A percentile compares a stretch with the other conserved stretches of the same genome.
Evolutionary conservation across 2,329 filamentous ascomycete genomes (phyloP).

Genomic region (Pseudocercospora ulei): DNA sequence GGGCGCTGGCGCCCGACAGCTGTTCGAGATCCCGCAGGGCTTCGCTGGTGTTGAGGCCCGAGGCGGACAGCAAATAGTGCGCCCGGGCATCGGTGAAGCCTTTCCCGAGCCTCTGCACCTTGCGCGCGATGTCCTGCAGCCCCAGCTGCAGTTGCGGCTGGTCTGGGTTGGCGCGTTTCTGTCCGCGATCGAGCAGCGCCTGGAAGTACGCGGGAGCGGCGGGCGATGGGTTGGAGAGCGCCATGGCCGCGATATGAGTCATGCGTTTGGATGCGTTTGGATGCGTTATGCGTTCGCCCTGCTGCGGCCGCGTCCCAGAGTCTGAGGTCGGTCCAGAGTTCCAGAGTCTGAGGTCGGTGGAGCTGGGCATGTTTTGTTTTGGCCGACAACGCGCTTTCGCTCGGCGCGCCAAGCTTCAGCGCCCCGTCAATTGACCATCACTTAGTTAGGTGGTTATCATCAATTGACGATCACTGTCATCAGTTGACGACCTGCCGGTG

Average conservation of each 20-base stretch:
- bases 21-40: conserved; percentile 67
- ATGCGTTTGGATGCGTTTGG: too few species aligned
- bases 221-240: conserved; percentile 15
- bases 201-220: conserved; percentile 52
- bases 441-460: too few species aligned
- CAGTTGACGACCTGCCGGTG: too few species aligned
- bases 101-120: conserved; percentile 67
- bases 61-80: conserved; percentile 87
- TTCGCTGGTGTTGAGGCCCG: conserved; percentile 77
- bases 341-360: too few species aligned
- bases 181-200: conserved; percentile 53
- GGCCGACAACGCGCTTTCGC: too few species aligned
- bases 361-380: too few species aligned
- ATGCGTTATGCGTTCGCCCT: too few species aligned
- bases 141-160: conserved; percentile 84
- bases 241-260: conserved; percentile 14
- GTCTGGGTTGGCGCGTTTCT: conserved; percentile 62
- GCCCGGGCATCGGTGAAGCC: conserved; percentile 47
- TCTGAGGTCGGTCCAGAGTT: too few species aligned
- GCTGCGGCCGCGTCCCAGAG: too few species aligned
- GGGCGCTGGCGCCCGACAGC: conserved; percentile 23
- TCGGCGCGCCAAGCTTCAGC: too few species aligned
- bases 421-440: too few species aligned
- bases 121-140: conserved; percentile 70
- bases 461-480: too few species aligned